phyloP scores from a whole-genome alignment of 2,329 filamentous ascomycete species.

The Exserohilum turcica region DNA sequence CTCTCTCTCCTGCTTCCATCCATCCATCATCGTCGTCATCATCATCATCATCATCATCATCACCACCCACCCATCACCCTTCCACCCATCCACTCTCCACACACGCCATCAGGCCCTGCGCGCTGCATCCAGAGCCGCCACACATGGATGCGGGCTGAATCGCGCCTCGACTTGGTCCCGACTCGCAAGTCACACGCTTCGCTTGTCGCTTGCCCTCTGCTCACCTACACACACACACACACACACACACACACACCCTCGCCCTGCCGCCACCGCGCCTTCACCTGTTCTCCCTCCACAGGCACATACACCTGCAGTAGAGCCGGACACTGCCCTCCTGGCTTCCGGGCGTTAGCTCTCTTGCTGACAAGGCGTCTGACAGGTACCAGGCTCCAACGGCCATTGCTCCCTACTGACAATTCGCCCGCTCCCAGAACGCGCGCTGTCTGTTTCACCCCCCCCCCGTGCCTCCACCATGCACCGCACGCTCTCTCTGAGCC shows the following conservation, averaged over 20 bases:
- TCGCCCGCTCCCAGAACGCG: not conserved
- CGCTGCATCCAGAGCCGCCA: not conserved
- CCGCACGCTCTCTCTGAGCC: not conserved
- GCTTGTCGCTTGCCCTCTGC: no score
- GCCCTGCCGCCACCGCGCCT: no score
- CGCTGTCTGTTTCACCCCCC: not conserved
- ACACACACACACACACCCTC: no score
- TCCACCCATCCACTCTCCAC: no score
- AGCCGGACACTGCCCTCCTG: not conserved
- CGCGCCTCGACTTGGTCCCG: no score
- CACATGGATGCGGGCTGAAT: not conserved
- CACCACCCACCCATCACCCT: no score
- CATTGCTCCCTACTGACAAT: not conserved
- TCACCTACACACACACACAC: no score
- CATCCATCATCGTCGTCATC: no score
- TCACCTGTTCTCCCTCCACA: no score
- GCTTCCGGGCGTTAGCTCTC: constrained; percentile 3
- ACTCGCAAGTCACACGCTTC: no score
- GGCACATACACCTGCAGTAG: no score
- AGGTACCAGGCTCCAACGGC: constrained; percentile 10
- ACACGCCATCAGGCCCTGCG: not conserved
- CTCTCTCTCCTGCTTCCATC: not conserved
- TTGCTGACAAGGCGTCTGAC: constrained; percentile 9
- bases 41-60: no score
- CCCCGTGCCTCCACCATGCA: not conserved